Evolutionary conservation across 768 basidiomycete species (phyloP).

Genomic region (Mycena epipterygia): DNA sequence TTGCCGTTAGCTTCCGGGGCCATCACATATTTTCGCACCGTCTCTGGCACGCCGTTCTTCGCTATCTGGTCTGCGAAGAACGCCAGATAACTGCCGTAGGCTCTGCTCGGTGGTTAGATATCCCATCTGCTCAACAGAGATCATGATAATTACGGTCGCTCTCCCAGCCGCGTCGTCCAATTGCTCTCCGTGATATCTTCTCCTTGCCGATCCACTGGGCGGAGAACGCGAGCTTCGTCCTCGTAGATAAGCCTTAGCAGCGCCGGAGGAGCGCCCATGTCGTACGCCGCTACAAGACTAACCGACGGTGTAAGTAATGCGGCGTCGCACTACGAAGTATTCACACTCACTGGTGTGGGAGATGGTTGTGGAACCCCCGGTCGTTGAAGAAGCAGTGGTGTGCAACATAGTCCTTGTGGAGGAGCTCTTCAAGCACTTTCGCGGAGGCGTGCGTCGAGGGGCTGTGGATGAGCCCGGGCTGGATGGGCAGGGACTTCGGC

Average conservation of each 20-base stretch:
- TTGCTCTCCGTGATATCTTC: constrained; percentile 46
- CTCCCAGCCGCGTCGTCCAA: constrained; percentile 52
- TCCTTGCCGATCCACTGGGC: constrained; percentile 44
- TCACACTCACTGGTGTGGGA: constrained; percentile 56
- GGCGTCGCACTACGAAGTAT: not conserved
- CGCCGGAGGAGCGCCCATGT: constrained; percentile 53
- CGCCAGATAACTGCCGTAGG: constrained; percentile 27
- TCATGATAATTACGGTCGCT: constrained; percentile 46
- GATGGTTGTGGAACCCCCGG: constrained; percentile 57
- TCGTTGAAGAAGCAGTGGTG: constrained; percentile 56
- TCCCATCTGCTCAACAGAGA: not conserved
- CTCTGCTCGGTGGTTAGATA: not conserved
- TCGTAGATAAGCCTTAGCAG: constrained; percentile 55
- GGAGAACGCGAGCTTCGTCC: constrained; percentile 39
- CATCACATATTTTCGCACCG: constrained; percentile 15
- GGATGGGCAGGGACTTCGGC: too few relatives aligned
- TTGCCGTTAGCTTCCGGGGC: constrained; percentile 34
- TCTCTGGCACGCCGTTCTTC: constrained; percentile 3
- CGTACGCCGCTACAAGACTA: constrained; percentile 58
- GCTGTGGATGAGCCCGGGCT: constrained; percentile 21
- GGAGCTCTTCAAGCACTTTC: constrained; percentile 45
- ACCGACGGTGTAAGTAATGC: not conserved
- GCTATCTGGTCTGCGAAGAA: constrained; percentile 25
- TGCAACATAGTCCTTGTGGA: constrained; percentile 51
- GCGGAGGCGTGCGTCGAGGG: constrained; percentile 45